Evolutionary conservation across 305 asterid species (phyloP).

Genomic region (Rubia tinctorum): DNA sequence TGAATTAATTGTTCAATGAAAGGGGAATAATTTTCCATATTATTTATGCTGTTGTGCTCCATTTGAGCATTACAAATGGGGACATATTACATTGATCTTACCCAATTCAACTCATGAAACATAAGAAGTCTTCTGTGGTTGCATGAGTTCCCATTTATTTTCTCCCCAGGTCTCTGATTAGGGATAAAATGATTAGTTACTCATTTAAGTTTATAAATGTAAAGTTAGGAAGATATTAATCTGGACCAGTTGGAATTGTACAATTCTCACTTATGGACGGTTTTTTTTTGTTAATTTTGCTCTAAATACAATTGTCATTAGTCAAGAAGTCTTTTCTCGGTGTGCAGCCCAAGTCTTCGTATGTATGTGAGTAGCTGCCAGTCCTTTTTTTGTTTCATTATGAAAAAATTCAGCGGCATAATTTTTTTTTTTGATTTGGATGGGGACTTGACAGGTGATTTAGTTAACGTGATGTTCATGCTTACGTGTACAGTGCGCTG

Average conservation of each 20-base stretch:
- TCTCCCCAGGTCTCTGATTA: neutral
- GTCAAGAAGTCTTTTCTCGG: neutral
- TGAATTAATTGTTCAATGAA: neutral
- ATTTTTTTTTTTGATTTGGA: too few species aligned
- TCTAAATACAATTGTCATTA: neutral
- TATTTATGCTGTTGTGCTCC: neutral
- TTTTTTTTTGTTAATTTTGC: neutral
- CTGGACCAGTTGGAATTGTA: neutral
- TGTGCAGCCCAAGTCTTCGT: neutral
- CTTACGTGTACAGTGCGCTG: neutral
- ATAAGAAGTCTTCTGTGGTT: neutral
- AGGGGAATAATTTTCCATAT: neutral
- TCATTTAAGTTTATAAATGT: neutral
- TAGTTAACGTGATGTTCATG: neutral
- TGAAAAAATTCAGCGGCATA: neutral
- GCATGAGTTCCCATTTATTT: neutral
- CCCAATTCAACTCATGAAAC: neutral
- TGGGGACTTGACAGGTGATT: neutral
- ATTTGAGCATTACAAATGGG: neutral
- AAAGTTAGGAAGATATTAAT: neutral
- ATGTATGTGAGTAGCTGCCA: neutral
- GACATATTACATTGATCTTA: neutral
- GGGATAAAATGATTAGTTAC: neutral
- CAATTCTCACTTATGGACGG: neutral
- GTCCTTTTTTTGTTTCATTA: too few species aligned